Evolutionary conservation across 169 alveolate genomes (phyloP).

Genomic region (Cryptosporidium andersoni): DNA sequence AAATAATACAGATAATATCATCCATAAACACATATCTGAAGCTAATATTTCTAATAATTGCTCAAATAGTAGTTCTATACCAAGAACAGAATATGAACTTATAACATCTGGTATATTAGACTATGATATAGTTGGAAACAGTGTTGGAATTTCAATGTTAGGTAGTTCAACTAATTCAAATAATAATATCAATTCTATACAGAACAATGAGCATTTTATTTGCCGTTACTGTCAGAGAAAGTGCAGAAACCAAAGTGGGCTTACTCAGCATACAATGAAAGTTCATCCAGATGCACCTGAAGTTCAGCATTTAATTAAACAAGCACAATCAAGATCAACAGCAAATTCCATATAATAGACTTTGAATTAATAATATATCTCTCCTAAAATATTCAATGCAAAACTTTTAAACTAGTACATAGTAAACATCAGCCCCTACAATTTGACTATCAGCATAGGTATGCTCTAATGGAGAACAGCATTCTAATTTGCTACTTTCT

Average conservation of each 20-base stretch:
- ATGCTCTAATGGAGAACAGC: neutral
- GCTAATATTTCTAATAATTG: slow-evolving; percentile 9
- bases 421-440: slow-evolving; percentile 34
- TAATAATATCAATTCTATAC: slow-evolving; percentile 13
- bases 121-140: slow-evolving; percentile 16
- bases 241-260: slow-evolving; percentile 70
- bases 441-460: neutral
- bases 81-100: slow-evolving; percentile 17
- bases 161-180: slow-evolving; percentile 19
- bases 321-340: slow-evolving; percentile 66
- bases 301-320: slow-evolving; percentile 65
- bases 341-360: slow-evolving; percentile 18
- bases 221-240: slow-evolving; percentile 68
- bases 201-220: slow-evolving; percentile 55
- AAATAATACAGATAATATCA: slow-evolving; percentile 10
- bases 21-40: neutral
- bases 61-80: slow-evolving; percentile 2
- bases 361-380: slow-evolving; percentile 43
- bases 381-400: slow-evolving; percentile 2
- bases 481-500: neutral
- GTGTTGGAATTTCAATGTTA: slow-evolving; percentile 11
- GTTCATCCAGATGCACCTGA: slow-evolving; percentile 72
- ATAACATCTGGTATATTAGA: slow-evolving; percentile 13
- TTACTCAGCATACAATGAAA: slow-evolving; percentile 70
- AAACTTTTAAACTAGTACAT: slow-evolving; percentile 11